Percentiles rank a stretch among this genome's conserved stretches.
Conservation (phyloP, 2,329 filamentous ascomycete species). For the Eutypella sp. region DNA sequence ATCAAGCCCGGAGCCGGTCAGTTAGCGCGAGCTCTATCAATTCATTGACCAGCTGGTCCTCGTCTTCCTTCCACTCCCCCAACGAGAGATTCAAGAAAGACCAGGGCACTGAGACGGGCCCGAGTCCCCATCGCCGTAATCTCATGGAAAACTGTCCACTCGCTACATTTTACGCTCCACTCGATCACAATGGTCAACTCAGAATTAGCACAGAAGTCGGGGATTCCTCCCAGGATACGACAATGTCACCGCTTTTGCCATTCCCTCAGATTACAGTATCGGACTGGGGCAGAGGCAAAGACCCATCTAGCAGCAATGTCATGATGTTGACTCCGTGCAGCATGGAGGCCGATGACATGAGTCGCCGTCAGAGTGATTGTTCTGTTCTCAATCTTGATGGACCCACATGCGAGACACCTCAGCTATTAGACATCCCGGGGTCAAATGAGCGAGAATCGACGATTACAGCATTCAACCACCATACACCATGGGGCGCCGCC, state of each 20-base stretch:
- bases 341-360: background rate
- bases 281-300: background rate
- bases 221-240: background rate
- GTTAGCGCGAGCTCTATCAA: background rate
- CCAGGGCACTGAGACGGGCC: background rate
- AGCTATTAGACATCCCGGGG: background rate
- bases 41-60: background rate
- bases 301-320: background rate
- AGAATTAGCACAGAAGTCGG: background rate
- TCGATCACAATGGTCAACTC: background rate
- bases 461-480: background rate
- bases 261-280: background rate
- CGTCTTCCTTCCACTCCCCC: background rate
- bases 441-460: background rate
- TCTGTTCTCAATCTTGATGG: background rate
- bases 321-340: background rate
- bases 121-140: background rate
- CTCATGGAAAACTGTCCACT: background rate
- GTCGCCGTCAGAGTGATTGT: background rate
- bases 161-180: background rate
- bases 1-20: background rate
- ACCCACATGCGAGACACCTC: background rate
- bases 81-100: background rate
- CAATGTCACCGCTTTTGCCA: background rate
- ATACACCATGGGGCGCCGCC: background rate